Conservation (phyloP, 73 alveolate genomes). For the Paramecium pentaurelia region DNA sequence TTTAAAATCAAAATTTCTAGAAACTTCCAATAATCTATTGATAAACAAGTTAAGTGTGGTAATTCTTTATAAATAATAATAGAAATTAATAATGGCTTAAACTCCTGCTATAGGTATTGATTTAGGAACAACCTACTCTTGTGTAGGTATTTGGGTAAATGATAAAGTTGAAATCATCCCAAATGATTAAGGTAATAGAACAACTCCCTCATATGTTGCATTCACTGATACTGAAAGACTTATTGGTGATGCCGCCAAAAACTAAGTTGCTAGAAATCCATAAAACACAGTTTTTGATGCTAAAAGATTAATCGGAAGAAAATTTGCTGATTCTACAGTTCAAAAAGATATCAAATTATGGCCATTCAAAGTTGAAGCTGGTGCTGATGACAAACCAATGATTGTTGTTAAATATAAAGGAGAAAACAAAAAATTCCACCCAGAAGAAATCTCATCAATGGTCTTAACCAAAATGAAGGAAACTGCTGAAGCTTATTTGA, state of each 20-base stretch:
- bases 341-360: conserved; percentile 84
- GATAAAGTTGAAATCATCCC: conserved; percentile 83
- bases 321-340: conserved; percentile 67
- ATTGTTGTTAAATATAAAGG: conserved; percentile 73
- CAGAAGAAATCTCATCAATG: conserved; percentile 89
- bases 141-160: conserved; percentile 79
- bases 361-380: conserved; percentile 83
- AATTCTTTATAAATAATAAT: not conserved
- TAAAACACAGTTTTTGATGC: conserved; percentile 78
- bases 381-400: conserved; percentile 84
- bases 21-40: not conserved
- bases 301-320: conserved; percentile 83
- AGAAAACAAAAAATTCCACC: conserved; percentile 73
- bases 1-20: not conserved
- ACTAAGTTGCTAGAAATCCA: conserved; percentile 75
- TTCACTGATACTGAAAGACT: conserved; percentile 80
- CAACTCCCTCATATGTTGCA: conserved; percentile 92
- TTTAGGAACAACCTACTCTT: conserved; percentile 87
- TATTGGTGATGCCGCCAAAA: conserved; percentile 89
- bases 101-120: conserved; percentile 77
- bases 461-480: conserved; percentile 85
- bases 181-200: conserved; percentile 81
- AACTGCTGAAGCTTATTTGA: conserved; percentile 84
- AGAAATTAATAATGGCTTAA: not conserved
- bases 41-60: not conserved